A percentile compares a stretch with the other conserved stretches of the same genome.
Evolutionary conservation across 805 yeast species (phyloP).

Genomic region (Torulaspora quercuum): DNA sequence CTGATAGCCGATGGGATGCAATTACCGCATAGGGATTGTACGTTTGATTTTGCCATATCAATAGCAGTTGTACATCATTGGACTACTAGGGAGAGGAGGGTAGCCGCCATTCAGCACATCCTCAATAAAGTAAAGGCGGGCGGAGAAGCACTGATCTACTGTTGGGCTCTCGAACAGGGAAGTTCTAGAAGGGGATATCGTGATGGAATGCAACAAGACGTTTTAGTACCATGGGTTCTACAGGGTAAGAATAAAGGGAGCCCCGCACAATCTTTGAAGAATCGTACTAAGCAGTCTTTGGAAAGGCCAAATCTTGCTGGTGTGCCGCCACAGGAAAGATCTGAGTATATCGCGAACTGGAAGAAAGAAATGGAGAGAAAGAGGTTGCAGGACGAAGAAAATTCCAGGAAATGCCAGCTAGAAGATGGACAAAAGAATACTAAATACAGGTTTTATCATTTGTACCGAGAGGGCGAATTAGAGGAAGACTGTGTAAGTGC

Average conservation of each 20-base stretch:
- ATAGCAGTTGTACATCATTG: conserved; percentile 97
- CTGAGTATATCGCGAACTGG: conserved; percentile 28
- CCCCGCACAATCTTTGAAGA: conserved; percentile 16
- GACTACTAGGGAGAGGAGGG: conserved; percentile 75
- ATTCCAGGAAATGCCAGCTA: conserved; percentile 17
- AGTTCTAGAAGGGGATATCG: conserved; percentile 84
- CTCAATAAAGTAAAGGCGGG: conserved; percentile 52
- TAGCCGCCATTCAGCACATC: conserved; percentile 69
- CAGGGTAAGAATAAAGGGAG: conserved; percentile 46
- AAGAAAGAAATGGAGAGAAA: conserved; percentile 28
- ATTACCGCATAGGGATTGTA: conserved; percentile 50
- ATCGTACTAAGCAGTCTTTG: conserved; percentile 6
- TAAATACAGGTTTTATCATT: conserved; percentile 81
- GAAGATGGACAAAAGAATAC: conserved; percentile 43
- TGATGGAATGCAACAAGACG: conserved; percentile 89
- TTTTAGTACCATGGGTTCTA: conserved; percentile 92
- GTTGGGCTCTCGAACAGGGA: conserved; percentile 96
- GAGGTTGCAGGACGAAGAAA: conserved; percentile 21
- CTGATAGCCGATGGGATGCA: conserved; percentile 77
- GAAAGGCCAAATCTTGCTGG: conserved; percentile 24
- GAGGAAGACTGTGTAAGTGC: conserved; percentile 65
- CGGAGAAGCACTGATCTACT: conserved; percentile 78
- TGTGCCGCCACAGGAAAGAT: conserved; percentile 31
- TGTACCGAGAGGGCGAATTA: conserved; percentile 81
- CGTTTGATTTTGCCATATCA: conserved; percentile 80